These are phyloP conservation scores for Aechmea fasciata DNA, from an alignment of 176 grass and related monocot species.

Conservation along the genomic window DNA sequence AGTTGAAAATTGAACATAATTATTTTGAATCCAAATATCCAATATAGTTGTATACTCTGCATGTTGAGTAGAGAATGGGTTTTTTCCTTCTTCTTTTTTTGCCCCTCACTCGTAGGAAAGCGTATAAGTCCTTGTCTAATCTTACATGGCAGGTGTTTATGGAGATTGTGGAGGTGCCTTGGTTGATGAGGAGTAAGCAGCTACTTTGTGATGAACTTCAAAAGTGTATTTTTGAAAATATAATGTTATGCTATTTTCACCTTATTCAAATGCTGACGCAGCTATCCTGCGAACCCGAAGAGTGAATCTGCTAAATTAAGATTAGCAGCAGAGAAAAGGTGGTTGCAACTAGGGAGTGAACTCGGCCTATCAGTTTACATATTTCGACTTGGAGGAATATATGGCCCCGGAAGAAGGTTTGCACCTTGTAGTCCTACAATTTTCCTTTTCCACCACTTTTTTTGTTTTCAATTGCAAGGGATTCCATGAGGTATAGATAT, in stretches of 20 bases:
- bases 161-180: constrained; percentile 69
- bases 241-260: neutral
- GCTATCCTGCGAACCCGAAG: constrained; percentile 52
- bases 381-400: constrained; percentile 86
- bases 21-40: too few relatives aligned
- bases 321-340: constrained; percentile 62
- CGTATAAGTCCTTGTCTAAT: neutral
- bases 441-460: constrained; percentile 8
- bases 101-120: neutral
- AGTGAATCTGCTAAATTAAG: constrained; percentile 49
- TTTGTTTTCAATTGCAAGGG: neutral
- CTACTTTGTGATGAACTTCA: neutral
- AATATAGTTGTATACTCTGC: too few relatives aligned
- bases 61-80: too few relatives aligned
- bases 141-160: constrained; percentile 56
- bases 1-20: too few relatives aligned
- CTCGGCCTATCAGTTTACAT: constrained; percentile 46
- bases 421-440: constrained; percentile 7
- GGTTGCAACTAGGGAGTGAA: constrained; percentile 38
- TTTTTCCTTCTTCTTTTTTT: too few relatives aligned
- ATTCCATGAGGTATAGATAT: neutral
- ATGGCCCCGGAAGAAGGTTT: constrained; percentile 91
- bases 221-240: neutral
- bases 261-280: constrained; percentile 14
- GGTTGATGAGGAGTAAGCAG: constrained; percentile 74